Conservation (phyloP, 2,329 filamentous ascomycete genomes). For the Paracoccidioides lutzii region DNA sequence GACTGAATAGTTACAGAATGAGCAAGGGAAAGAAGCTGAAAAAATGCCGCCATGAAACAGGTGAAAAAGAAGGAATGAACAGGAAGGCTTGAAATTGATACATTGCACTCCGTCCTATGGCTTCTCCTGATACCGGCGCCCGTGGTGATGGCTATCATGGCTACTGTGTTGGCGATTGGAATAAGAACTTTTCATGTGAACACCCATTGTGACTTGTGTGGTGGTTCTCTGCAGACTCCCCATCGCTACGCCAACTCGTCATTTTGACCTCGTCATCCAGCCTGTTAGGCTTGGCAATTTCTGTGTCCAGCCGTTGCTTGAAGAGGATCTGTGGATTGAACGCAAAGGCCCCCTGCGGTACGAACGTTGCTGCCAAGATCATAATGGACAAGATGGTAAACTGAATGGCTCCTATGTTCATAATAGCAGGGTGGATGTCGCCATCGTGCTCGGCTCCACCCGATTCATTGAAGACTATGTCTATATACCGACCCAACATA, state of each 20-base stretch:
- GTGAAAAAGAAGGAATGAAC: not conserved
- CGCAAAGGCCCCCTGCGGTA: conserved; percentile 33
- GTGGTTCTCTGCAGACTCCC: not conserved
- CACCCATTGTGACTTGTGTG: not conserved
- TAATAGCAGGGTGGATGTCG: conserved; percentile 30
- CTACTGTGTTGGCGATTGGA: not conserved
- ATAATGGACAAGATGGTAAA: conserved; percentile 34
- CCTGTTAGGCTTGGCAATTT: conserved; percentile 5
- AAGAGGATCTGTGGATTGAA: conserved; percentile 27
- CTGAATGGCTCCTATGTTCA: conserved; percentile 36
- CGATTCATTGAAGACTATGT: conserved; percentile 26
- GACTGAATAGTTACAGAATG: too few species aligned
- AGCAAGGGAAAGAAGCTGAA: too few species aligned
- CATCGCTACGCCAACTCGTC: not conserved
- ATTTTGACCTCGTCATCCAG: not conserved
- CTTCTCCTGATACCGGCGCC: not conserved
- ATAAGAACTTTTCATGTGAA: not conserved
- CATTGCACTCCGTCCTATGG: not conserved
- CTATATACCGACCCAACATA: conserved; percentile 36
- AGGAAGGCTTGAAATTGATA: not conserved
- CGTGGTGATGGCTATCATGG: not conserved
- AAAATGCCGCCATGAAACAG: too few species aligned
- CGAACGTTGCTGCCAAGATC: conserved; percentile 34
- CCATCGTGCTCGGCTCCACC: conserved; percentile 17
- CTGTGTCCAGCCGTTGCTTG: conserved; percentile 10